Evolutionary conservation across 2,329 filamentous ascomycete species (phyloP), one percentile per base, ranked within the genome.

Genomic region (Pseudogymnoascus destructans): DNA sequence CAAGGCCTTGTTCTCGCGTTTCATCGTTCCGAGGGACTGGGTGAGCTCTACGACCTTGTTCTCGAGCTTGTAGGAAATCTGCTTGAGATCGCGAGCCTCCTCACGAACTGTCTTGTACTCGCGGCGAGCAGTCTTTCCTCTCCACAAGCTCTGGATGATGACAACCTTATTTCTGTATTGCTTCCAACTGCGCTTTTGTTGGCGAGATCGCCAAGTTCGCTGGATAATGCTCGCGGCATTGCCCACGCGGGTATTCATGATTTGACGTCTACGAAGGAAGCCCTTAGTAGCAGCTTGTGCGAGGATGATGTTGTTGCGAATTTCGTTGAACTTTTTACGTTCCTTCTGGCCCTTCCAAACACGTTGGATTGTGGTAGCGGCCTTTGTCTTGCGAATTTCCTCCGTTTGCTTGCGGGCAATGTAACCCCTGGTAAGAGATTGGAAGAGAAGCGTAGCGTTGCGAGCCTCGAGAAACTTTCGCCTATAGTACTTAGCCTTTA

Each of bases 31-130:
- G 66, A 98, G 74, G 55, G 86, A 89, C 72, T 98, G 93, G 1
- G 93, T 98, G 68, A 98, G 80, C 75, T 98, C 93, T 62, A 98
- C 89, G 62, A 98, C 93, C 82, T 98, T 98, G 80, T 98, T 97
- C 73, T 98, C 93, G 66, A 98, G 77, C 77, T 95, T 97, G 79
- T 98, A 98, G 2, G 93, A 97, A 66, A 98, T 98, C 73, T 97
- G 92, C 79, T 97, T 97, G 71, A 98, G 81, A 76, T 98, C 95
- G 69, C 93, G 87, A 64, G 93, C 93, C 73, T 98, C 93, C 73
- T 96, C 91, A 65, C 93, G 89, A 61, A 95, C 75, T 66, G 77
- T 83, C 81, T 95, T 97, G 79, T 98, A 98, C 55, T 82, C 84
- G 64, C 79, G 82, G 64, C 93, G 84, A 58, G 93, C 92, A 63